Evolutionary conservation across 768 basidiomycete genomes (phyloP), one percentile per base, ranked within the genome.

Genomic region (Suillus cothurnatus): DNA sequence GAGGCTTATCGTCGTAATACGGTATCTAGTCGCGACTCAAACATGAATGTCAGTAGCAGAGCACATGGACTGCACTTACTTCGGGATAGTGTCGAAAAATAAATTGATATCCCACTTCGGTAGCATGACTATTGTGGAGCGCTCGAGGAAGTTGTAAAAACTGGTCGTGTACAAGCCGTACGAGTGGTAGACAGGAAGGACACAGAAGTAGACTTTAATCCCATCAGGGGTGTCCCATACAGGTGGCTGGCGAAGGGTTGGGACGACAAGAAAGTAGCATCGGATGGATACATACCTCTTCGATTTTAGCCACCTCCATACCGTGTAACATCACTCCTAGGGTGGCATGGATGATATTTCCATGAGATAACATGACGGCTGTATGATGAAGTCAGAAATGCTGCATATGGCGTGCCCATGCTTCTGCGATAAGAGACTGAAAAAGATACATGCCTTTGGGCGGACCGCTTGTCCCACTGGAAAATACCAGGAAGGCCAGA

Each of bases 101-200:
- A 76, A 64, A 17, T 86, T 76, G 26, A 82, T 73, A 63, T 85
- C 79, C 88, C 88, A 92, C 55, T 77, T 79, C 0, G 83, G 79
- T 19, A 89, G 71, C 36, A 91, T 73, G 11, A 89, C 75, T 7
- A 77, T 64, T 0, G 87, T 87, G 9, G 62, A 64, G 0, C 81
- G 86, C 0, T 65, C 36, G 17, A 85, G 64, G 50, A 84, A 79
- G 0, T 78, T 63, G 15, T 82, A 81, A 71, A 89, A 81, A 19
- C 75, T 74, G 70, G 81, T 84, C 0, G 70, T 50, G 66, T 86
- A 81, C 7, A 88, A 74, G n/a, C 79, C 89, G 68, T 84, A 88
- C 1, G 82, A 75, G 67, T 91, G 90, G 67, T 89, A 84, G 31
- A 90, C 72, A 0, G 90, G 90, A 5, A 90, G 76, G 67, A 85